These are phyloP conservation scores for Pontederia crassipes DNA, from an alignment of 176 grass and related monocot species.

Conservation along the genomic window DNA sequence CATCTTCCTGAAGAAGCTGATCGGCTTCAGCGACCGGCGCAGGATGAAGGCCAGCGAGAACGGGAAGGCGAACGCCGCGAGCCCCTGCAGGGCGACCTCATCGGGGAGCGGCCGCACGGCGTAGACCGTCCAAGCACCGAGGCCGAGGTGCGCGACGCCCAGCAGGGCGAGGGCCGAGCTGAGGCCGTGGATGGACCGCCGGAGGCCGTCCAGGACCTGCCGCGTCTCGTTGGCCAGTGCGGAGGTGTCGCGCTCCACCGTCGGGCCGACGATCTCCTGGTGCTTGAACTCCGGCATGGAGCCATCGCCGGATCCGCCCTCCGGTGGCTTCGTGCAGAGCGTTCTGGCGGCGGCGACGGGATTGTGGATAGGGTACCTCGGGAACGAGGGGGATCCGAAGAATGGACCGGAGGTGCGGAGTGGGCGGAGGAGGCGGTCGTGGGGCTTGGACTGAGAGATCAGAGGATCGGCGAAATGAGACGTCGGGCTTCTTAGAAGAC, in stretches of 20 bases:
- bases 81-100: conserved; percentile 57
- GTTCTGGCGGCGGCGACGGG: neutral
- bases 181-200: conserved; percentile 44
- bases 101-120: conserved; percentile 23
- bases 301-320: conserved; percentile 2
- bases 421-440: too few species aligned
- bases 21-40: conserved; percentile 66
- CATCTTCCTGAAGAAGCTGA: conserved; percentile 91
- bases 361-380: neutral
- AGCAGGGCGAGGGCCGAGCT: conserved; percentile 55
- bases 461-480: too few species aligned
- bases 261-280: conserved; percentile 91
- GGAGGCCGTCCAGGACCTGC: conserved; percentile 50
- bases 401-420: neutral
- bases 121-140: conserved; percentile 54
- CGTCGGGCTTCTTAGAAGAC: too few species aligned
- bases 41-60: conserved; percentile 66
- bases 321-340: conserved; percentile 7
- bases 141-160: conserved; percentile 52
- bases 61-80: conserved; percentile 70
- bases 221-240: conserved; percentile 70
- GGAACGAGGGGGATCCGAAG: neutral
- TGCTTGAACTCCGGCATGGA: conserved; percentile 31
- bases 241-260: conserved; percentile 77
- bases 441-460: too few species aligned